Conservation (phyloP, 257 asterid genomes). For the Salvia rosmarinus region DNA sequence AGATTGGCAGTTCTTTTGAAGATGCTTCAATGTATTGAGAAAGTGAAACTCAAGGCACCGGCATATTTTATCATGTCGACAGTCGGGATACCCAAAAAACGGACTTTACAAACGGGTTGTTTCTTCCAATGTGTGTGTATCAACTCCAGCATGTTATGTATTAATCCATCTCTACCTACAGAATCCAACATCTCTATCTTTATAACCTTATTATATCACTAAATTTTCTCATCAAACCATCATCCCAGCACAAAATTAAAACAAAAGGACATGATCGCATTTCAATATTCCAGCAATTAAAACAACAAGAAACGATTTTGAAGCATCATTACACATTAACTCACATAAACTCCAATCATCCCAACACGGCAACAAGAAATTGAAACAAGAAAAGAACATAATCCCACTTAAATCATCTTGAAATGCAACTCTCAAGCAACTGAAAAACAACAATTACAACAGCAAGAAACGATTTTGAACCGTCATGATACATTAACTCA, state of each 20-base stretch:
- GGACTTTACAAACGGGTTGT: slow-evolving; percentile 91
- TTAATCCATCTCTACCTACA: slow-evolving; percentile 96
- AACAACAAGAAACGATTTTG: not conserved
- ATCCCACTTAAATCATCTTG: not conserved
- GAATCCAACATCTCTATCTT: slow-evolving; percentile 31
- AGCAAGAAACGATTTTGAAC: not conserved
- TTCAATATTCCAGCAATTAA: not conserved
- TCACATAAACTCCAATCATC: slow-evolving; percentile 54
- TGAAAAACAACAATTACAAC: not conserved
- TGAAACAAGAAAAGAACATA: not conserved
- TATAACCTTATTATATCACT: slow-evolving; percentile 16
- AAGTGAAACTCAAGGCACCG: slow-evolving; percentile 74
- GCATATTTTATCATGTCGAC: slow-evolving; percentile 91
- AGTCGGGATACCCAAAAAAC: slow-evolving; percentile 96
- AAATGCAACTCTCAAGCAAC: slow-evolving; percentile 3
- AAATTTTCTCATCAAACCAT: slow-evolving; percentile 12
- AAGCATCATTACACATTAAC: not conserved
- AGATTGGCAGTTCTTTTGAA: slow-evolving; percentile 8
- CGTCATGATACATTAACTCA: not conserved
- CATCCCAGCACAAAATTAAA: not conserved
- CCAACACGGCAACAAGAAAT: not conserved
- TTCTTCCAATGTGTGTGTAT: slow-evolving; percentile 97
- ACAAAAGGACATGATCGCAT: not conserved
- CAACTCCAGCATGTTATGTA: slow-evolving; percentile 98
- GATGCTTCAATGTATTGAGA: slow-evolving; percentile 31